Evolutionary conservation across 2,329 filamentous ascomycete species (phyloP).

Genomic region (Penicillium sumatraense): DNA sequence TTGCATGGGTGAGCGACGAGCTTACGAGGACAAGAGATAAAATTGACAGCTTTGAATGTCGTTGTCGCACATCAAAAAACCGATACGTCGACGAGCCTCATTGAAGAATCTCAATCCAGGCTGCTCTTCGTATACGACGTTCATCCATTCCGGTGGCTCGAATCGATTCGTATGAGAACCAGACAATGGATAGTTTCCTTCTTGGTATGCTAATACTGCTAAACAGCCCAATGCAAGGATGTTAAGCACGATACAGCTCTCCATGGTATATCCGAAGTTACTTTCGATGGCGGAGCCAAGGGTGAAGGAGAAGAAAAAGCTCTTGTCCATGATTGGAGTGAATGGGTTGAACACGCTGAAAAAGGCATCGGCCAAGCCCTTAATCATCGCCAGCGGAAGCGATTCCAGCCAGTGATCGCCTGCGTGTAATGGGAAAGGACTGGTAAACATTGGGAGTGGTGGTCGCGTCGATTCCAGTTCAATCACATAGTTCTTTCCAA

Average conservation of each 20-base stretch:
- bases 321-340: slow-evolving; percentile 58
- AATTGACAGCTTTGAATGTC: slow-evolving; percentile 58
- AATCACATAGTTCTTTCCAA: slow-evolving; percentile 56
- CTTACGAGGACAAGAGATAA: slow-evolving; percentile 54
- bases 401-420: slow-evolving; percentile 51
- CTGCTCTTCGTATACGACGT: slow-evolving; percentile 44
- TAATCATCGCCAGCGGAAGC: slow-evolving; percentile 54
- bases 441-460: slow-evolving; percentile 47
- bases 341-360: slow-evolving; percentile 60
- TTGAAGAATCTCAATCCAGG: slow-evolving; percentile 59
- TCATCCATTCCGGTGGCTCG: slow-evolving; percentile 44
- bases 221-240: slow-evolving; percentile 58
- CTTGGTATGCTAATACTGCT: slow-evolving; percentile 54
- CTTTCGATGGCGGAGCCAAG: slow-evolving; percentile 55
- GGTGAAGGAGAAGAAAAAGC: slow-evolving; percentile 56
- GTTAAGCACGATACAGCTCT: slow-evolving; percentile 56
- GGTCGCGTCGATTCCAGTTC: slow-evolving; percentile 54
- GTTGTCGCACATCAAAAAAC: slow-evolving; percentile 57
- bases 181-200: slow-evolving; percentile 53
- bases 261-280: slow-evolving; percentile 57
- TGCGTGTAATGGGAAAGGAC: slow-evolving; percentile 40
- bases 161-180: slow-evolving; percentile 40
- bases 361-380: slow-evolving; percentile 58
- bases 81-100: slow-evolving; percentile 57
- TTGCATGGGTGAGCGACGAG: not conserved